Percentiles rank a stretch among this genome's conserved stretches.
Conservation (phyloP, 306 rosid genomes). For the Prunus fruticosa region DNA sequence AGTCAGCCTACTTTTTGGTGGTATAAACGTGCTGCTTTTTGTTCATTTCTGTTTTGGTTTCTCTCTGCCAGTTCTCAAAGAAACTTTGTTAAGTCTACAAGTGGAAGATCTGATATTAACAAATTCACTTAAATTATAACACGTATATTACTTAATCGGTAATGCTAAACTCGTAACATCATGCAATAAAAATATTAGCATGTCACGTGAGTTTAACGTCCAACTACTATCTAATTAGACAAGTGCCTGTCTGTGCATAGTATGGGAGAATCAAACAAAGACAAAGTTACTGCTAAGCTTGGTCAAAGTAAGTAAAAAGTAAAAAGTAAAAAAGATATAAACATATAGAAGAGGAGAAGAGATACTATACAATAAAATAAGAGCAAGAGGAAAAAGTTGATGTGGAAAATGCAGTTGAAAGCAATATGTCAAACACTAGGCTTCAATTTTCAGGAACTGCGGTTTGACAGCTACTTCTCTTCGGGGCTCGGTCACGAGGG, state of each 20-base stretch:
- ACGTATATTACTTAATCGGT: not conserved
- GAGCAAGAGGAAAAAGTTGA: slow-evolving; percentile 45
- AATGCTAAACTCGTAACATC: not conserved
- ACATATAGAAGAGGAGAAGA: slow-evolving; percentile 15
- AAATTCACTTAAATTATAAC: too few species aligned
- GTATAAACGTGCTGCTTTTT: slow-evolving; percentile 26
- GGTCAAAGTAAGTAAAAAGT: slow-evolving; percentile 8
- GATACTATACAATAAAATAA: slow-evolving; percentile 9
- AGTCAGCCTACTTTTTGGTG: not conserved
- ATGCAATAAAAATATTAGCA: not conserved
- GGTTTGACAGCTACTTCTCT: slow-evolving; percentile 53
- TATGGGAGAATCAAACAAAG: slow-evolving; percentile 22
- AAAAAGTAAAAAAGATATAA: not conserved
- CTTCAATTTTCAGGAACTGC: slow-evolving; percentile 46
- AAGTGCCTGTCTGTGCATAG: not conserved
- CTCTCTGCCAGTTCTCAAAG: not conserved
- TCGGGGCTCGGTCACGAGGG: not conserved
- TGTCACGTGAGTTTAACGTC: not conserved
- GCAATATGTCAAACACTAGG: slow-evolving; percentile 95
- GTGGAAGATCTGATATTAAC: rapidly evolving
- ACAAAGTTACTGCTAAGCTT: not conserved
- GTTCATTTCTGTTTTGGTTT: not conserved
- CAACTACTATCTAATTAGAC: not conserved
- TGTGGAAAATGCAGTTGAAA: slow-evolving; percentile 47
- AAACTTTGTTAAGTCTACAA: not conserved